Percentiles rank a stretch among this genome's conserved stretches.
Conservation (phyloP, 306 rosid genomes). For the Cicer arietinum region DNA sequence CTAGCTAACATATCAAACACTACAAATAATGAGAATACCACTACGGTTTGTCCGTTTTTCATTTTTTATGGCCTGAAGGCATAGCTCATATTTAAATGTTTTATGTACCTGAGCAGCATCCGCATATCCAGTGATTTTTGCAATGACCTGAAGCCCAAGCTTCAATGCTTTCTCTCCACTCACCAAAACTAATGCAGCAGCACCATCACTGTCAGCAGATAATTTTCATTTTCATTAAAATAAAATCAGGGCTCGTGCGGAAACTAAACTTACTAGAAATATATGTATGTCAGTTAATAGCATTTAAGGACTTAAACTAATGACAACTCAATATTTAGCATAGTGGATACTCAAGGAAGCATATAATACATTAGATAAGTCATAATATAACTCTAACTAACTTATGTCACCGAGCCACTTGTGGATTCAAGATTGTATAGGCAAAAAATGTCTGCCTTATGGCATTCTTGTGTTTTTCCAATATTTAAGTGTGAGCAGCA, state of each 20-base stretch:
- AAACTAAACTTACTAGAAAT: slow-evolving; percentile 35
- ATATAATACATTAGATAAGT: slow-evolving; percentile 14
- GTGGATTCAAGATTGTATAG: slow-evolving; percentile 7
- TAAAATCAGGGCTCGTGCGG: slow-evolving; percentile 31
- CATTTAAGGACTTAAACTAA: slow-evolving; percentile 33
- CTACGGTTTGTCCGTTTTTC: slow-evolving; percentile 26
- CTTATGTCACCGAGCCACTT: slow-evolving; percentile 21
- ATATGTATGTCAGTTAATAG: slow-evolving; percentile 4
- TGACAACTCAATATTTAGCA: slow-evolving; percentile 31
- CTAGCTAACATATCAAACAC: slow-evolving; percentile 14
- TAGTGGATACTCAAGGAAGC: slow-evolving; percentile 11
- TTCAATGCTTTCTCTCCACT: slow-evolving; percentile 86
- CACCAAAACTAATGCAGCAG: slow-evolving; percentile 95
- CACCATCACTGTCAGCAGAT: slow-evolving; percentile 80
- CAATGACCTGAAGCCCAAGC: slow-evolving; percentile 92
- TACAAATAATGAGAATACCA: slow-evolving; percentile 16
- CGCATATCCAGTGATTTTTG: slow-evolving; percentile 89
- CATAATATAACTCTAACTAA: slow-evolving; percentile 31
- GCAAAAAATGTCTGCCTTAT: slow-evolving; percentile 15
- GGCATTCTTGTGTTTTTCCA: slow-evolving; percentile 10
- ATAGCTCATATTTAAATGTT: slow-evolving; percentile 32
- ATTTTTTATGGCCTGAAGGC: slow-evolving; percentile 23
- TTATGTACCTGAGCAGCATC: slow-evolving; percentile 95
- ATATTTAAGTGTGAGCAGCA: neutral
- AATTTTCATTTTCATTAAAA: slow-evolving; percentile 25